Evolutionary conservation across 2,329 filamentous ascomycete genomes (phyloP), one percentile per base, ranked within the genome.

Genomic region (Colletotrichum tanaceti): DNA sequence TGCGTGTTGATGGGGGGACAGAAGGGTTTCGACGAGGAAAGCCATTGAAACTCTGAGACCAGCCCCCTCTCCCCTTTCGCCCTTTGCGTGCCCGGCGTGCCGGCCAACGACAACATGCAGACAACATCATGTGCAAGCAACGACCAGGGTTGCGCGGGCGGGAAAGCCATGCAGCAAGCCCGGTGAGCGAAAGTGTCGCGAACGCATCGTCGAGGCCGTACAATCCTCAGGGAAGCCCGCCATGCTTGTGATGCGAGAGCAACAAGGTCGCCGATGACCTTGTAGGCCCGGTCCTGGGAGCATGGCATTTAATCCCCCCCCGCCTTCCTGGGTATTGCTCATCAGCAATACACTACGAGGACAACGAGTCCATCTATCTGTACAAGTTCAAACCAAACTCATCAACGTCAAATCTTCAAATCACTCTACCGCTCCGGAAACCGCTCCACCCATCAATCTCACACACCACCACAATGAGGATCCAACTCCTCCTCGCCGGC

Each of bases 401-500:
- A 35, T n/a, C 53, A 43, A 18, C 22, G 5, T 9, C 38, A 9
- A 3, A n/a, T 16, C 1, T 16, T 18, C n/a, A 41, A 24, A 10
- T 1, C 13, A 39, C 14, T 28, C 28, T 28, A 28, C 22, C 22
- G 13, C 10, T 18, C 20, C 43, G 5, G n/a, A 20, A 22, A 6
- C 16, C 38, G 5, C 13, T 38, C 22, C 20, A 28, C 16, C 28
- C 28, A 9, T 28, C 28, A 28, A 28, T 9, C 28, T 28, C 28
- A 9, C 24, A 3, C 5, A 41, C 18, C 50, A 32, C 35, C 43
- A 4, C 7, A 35, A 55, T 55, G 53, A 38, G 53, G 5, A 11
- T 38, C 20, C 14, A 38, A 22, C 35, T 41, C 38, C 10, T 55
- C 20, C 53, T 55, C 53, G 53, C 22, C 35, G 53, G 53, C 53